A percentile compares a stretch with the other conserved stretches of the same genome.
Evolutionary conservation across 2,329 filamentous ascomycete species (phyloP).

Genomic region (Pyricularia sp.): DNA sequence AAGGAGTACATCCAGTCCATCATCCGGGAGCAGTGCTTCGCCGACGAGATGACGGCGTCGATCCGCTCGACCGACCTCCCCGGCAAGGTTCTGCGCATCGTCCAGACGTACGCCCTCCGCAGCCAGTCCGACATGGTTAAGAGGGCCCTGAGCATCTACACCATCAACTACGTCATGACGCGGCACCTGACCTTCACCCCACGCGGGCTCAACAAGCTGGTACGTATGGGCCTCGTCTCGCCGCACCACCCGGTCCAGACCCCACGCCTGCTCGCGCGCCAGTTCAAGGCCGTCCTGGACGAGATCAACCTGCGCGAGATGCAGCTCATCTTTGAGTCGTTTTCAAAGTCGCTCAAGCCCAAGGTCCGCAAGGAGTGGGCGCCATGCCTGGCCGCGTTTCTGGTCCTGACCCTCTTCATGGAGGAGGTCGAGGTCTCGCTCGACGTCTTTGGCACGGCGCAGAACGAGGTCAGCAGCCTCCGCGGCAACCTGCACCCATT

Average conservation of each 20-base stretch:
- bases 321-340: slow-evolving; percentile 40
- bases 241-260: slow-evolving; percentile 36
- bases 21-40: slow-evolving; percentile 35
- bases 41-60: slow-evolving; percentile 40
- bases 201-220: slow-evolving; percentile 30
- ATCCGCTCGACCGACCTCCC: slow-evolving; percentile 36
- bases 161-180: slow-evolving; percentile 47
- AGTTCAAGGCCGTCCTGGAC: slow-evolving; percentile 48
- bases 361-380: slow-evolving; percentile 45
- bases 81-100: slow-evolving; percentile 33
- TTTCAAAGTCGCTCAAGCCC: slow-evolving; percentile 43
- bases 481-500: slow-evolving; percentile 23
- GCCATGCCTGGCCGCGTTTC: slow-evolving; percentile 45
- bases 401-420: slow-evolving; percentile 50
- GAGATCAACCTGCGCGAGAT: slow-evolving; percentile 43
- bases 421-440: slow-evolving; percentile 44
- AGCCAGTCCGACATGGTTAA: slow-evolving; percentile 40
- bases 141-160: slow-evolving; percentile 43
- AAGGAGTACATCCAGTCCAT: slow-evolving; percentile 41
- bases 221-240: slow-evolving; percentile 30
- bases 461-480: slow-evolving; percentile 36
- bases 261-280: slow-evolving; percentile 43
- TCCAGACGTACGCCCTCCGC: slow-evolving; percentile 36
- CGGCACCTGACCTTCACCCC: slow-evolving; percentile 43
- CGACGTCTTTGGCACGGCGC: slow-evolving; percentile 40